phyloP scores from a whole-genome alignment of 2,329 filamentous ascomycete genomes.

The Mollisiaceae sp. region DNA sequence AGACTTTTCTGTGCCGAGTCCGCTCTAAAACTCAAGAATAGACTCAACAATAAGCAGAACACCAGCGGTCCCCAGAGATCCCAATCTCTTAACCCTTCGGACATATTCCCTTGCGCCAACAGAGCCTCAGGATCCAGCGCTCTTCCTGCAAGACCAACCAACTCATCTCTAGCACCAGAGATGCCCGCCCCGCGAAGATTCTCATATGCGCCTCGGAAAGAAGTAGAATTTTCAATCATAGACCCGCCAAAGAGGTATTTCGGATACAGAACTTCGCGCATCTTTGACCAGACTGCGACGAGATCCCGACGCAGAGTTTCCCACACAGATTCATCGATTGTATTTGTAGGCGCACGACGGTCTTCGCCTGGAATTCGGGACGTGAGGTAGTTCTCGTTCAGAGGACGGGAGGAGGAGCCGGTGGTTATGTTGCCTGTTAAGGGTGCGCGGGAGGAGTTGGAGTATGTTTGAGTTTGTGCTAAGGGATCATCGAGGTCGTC shows the following conservation, averaged over 20 bases:
- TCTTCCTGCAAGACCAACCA: constrained; percentile 64
- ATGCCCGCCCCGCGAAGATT: constrained; percentile 64
- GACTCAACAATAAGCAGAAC: constrained; percentile 87
- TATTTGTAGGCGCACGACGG: constrained; percentile 85
- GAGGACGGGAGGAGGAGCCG: constrained; percentile 56
- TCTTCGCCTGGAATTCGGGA: constrained; percentile 92
- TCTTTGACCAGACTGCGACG: constrained; percentile 94
- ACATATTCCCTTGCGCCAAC: constrained; percentile 73
- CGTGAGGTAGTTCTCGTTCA: constrained; percentile 83
- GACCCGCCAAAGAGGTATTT: constrained; percentile 83
- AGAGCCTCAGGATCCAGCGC: constrained; percentile 68
- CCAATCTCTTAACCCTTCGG: constrained; percentile 91
- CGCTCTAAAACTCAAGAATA: constrained; percentile 85
- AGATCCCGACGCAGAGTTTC: constrained; percentile 93
- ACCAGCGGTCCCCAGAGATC: constrained; percentile 97
- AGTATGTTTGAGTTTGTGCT: constrained; percentile 69
- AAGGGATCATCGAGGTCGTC: constrained; percentile 92
- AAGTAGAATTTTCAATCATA: constrained; percentile 63
- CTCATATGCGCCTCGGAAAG: constrained; percentile 64
- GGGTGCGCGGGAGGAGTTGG: constrained; percentile 76
- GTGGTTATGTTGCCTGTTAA: constrained; percentile 81
- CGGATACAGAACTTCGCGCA: constrained; percentile 95
- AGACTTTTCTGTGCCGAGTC: constrained; percentile 80
- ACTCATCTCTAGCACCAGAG: constrained; percentile 64
- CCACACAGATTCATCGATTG: constrained; percentile 97